These are phyloP conservation scores for Cladophialophora chaetospira DNA, from an alignment of 2,329 filamentous ascomycete species.

Conservation along the genomic window DNA sequence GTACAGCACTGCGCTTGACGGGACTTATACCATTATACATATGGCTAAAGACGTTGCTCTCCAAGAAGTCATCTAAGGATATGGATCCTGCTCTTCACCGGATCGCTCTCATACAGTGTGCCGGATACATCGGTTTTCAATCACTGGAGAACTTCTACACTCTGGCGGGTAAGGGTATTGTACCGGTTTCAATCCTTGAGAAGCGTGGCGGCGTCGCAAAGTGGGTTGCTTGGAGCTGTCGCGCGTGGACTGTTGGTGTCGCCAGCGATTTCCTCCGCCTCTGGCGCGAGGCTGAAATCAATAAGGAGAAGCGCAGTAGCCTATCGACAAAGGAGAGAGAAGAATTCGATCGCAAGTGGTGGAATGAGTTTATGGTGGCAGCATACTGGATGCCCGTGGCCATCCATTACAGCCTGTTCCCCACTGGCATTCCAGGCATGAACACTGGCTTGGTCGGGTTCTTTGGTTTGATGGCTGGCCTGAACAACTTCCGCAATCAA, in stretches of 20 bases:
- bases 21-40: slow-evolving; percentile 73
- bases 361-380: slow-evolving; percentile 35
- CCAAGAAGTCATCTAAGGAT: slow-evolving; percentile 34
- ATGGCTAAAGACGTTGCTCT: slow-evolving; percentile 67
- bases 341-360: slow-evolving; percentile 35
- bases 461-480: slow-evolving; percentile 56
- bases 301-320: slow-evolving; percentile 25
- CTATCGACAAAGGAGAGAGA: slow-evolving; percentile 26
- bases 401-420: slow-evolving; percentile 73
- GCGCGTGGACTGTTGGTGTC: slow-evolving; percentile 80
- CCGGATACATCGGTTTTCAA: slow-evolving; percentile 71
- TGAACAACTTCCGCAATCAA: slow-evolving; percentile 47
- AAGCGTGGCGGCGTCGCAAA: slow-evolving; percentile 52
- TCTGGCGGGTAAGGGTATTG: slow-evolving; percentile 70
- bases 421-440: slow-evolving; percentile 62
- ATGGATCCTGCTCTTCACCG: slow-evolving; percentile 49
- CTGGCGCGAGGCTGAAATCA: slow-evolving; percentile 45
- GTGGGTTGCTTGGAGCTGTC: slow-evolving; percentile 71
- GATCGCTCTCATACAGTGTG: slow-evolving; percentile 69
- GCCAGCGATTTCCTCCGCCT: slow-evolving; percentile 73
- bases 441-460: slow-evolving; percentile 59
- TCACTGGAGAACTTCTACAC: slow-evolving; percentile 80
- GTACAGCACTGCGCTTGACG: slow-evolving; percentile 60
- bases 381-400: slow-evolving; percentile 73
- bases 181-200: slow-evolving; percentile 50